phyloP scores from a whole-genome alignment of 2,329 filamentous ascomycete genomes.

The Eutypella sp. region DNA sequence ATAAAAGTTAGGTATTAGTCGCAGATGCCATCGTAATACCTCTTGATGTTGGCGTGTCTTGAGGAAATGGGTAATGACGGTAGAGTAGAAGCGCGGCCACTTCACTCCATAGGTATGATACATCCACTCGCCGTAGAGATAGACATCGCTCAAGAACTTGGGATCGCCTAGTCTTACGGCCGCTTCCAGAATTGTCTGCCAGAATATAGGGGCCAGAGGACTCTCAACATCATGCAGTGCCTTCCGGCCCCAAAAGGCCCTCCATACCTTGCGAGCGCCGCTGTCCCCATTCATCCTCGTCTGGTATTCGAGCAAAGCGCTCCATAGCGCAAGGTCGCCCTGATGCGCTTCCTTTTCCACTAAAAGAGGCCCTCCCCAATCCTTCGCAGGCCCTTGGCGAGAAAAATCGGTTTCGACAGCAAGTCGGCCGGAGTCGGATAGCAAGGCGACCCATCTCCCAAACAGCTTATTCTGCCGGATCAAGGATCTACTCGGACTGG shows the following conservation, averaged over 20 bases:
- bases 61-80: constrained; percentile 40
- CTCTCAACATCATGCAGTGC: constrained; percentile 19
- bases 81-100: constrained; percentile 49
- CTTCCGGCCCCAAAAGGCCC: constrained; percentile 28
- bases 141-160: constrained; percentile 29
- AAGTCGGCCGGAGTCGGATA: constrained; percentile 21
- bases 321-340: constrained; percentile 26
- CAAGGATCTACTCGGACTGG: constrained; percentile 4
- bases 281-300: constrained; percentile 23
- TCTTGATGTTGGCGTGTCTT: constrained; percentile 31
- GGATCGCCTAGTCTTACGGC: constrained; percentile 26
- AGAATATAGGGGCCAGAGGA: constrained; percentile 22
- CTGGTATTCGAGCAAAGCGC: constrained; percentile 25
- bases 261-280: constrained; percentile 24
- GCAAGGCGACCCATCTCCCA: constrained; percentile 20
- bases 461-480: constrained; percentile 17
- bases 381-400: constrained; percentile 19
- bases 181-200: constrained; percentile 27
- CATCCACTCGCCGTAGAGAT: constrained; percentile 40
- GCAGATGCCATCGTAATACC: constrained; percentile 44
- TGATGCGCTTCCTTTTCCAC: constrained; percentile 22
- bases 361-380: constrained; percentile 15
- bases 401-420: constrained; percentile 27
- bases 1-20: constrained; percentile 38
- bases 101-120: constrained; percentile 29